These are phyloP conservation scores for Petunia axillaris DNA, from an alignment of 257 asterid species.

Conservation along the genomic window DNA sequence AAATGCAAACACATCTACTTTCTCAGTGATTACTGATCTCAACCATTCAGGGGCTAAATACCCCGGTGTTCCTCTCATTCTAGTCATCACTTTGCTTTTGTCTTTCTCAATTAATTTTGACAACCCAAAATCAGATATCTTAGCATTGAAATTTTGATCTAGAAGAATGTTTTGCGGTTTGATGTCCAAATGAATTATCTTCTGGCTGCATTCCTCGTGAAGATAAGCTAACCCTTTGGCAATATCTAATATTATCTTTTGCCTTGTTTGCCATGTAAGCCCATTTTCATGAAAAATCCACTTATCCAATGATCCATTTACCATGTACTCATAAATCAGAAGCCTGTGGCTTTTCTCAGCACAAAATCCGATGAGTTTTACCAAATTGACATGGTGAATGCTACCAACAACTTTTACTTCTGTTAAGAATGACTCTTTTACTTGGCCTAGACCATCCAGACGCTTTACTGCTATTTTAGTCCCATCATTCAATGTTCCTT, in stretches of 20 bases:
- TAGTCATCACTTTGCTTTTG: slow-evolving; percentile 32
- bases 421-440: slow-evolving; percentile 27
- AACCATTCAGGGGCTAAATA: slow-evolving; percentile 41
- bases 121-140: slow-evolving; percentile 35
- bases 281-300: slow-evolving; percentile 29
- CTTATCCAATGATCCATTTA: slow-evolving; percentile 35
- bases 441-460: slow-evolving; percentile 19
- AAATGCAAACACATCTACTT: slow-evolving; percentile 36
- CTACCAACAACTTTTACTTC: slow-evolving; percentile 36
- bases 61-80: slow-evolving; percentile 41
- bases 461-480: slow-evolving; percentile 33
- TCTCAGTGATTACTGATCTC: slow-evolving; percentile 31
- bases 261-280: slow-evolving; percentile 30
- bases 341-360: slow-evolving; percentile 28
- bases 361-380: slow-evolving; percentile 31
- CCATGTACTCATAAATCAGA: slow-evolving; percentile 36
- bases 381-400: slow-evolving; percentile 34
- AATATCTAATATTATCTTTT: slow-evolving; percentile 29
- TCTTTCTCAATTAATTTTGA: slow-evolving; percentile 35
- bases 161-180: slow-evolving; percentile 42
- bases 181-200: slow-evolving; percentile 40
- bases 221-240: slow-evolving; percentile 40
- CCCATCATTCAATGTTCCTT: slow-evolving; percentile 27
- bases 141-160: slow-evolving; percentile 38
- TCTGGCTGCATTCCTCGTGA: slow-evolving; percentile 38